These are phyloP conservation scores for Pseudogymnoascus sp. DNA, from an alignment of 2,329 filamentous ascomycete genomes.

Conservation along the genomic window DNA sequence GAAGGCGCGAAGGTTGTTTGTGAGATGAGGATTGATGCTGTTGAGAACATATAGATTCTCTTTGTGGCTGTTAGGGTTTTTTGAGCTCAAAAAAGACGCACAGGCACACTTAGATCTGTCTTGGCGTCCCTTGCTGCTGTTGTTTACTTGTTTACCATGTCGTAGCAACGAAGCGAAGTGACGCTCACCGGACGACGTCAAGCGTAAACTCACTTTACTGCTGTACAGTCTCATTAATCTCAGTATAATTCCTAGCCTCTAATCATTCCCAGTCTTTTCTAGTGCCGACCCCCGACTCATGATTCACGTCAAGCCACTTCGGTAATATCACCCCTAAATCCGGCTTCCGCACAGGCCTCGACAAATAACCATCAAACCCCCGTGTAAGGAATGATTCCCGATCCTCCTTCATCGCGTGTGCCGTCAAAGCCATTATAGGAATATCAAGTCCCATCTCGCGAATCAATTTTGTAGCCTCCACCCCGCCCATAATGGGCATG, in stretches of 20 bases:
- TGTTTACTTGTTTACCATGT: neutral
- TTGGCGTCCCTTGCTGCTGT: neutral
- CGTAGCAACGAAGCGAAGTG: neutral
- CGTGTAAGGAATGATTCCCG: constrained; percentile 45
- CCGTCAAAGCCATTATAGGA: constrained; percentile 51
- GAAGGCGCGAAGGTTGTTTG: neutral
- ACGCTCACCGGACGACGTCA: neutral
- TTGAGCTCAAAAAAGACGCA: neutral
- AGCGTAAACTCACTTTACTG: neutral
- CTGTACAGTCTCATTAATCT: neutral
- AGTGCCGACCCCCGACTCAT: neutral
- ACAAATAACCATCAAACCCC: neutral
- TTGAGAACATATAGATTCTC: neutral
- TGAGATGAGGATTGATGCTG: neutral
- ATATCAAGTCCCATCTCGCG: constrained; percentile 36
- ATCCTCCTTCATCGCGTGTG: constrained; percentile 51
- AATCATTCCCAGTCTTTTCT: neutral
- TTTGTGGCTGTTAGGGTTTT: neutral
- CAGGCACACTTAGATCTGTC: neutral
- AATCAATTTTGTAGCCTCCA: constrained; percentile 45
- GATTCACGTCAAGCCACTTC: neutral
- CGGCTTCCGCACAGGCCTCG: neutral
- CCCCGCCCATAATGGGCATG: constrained; percentile 54
- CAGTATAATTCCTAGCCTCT: neutral
- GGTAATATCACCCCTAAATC: neutral